Conservation (phyloP, 768 basidiomycete species). For the Mycena amicta region DNA sequence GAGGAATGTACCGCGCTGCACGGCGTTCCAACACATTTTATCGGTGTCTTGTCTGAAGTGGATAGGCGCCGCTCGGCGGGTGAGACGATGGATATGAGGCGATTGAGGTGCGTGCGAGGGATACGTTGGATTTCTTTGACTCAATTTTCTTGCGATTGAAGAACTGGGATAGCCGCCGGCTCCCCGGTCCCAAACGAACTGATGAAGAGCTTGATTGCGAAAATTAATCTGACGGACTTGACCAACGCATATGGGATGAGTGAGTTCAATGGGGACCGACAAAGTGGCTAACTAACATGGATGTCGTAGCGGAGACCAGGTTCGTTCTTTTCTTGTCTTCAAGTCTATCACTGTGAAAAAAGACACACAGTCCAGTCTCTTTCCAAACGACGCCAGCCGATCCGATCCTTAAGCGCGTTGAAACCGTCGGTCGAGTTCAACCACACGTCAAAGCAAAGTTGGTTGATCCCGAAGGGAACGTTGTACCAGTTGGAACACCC, state of each 20-base stretch:
- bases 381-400: conserved; percentile 78
- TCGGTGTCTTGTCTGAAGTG: conserved; percentile 72
- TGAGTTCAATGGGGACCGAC: conserved; percentile 38
- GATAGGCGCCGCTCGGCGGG: conserved; percentile 52
- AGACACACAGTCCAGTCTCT: conserved; percentile 64
- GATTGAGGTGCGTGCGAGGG: conserved; percentile 60
- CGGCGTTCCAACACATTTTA: conserved; percentile 85
- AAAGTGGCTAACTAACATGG: conserved; percentile 5
- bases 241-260: conserved; percentile 90
- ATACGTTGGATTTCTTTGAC: too few relatives aligned
- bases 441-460: conserved; percentile 82
- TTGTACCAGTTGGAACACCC: conserved; percentile 71
- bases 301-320: conserved; percentile 69
- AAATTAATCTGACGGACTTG: conserved; percentile 68
- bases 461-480: conserved; percentile 56
- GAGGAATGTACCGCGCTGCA: conserved; percentile 81
- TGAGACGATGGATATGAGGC: conserved; percentile 47
- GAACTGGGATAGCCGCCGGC: conserved; percentile 84
- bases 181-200: conserved; percentile 78
- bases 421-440: conserved; percentile 77
- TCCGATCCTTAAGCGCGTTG: conserved; percentile 71
- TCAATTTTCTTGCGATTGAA: conserved; percentile 30
- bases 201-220: conserved; percentile 71
- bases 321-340: conserved; percentile 20
- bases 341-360: background rate